phyloP scores from a whole-genome alignment of 2,329 filamentous ascomycete genomes.

The Elsinoe fawcettii region DNA sequence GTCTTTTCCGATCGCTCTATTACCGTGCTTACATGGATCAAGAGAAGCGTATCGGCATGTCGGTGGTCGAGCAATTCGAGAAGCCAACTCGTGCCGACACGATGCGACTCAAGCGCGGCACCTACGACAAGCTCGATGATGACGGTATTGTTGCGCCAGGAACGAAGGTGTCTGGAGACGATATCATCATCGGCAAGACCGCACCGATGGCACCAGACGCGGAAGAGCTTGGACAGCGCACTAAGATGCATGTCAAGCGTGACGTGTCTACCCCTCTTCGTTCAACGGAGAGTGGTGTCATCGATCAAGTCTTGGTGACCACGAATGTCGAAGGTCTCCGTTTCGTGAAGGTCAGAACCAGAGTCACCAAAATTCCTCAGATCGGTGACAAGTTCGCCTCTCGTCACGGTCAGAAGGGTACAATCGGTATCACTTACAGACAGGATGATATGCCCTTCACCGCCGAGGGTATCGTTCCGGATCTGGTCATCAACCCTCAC shows the following conservation, averaged over 20 bases:
- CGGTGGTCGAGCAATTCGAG: slow-evolving; percentile 88
- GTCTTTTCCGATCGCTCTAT: slow-evolving; percentile 93
- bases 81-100: slow-evolving; percentile 87
- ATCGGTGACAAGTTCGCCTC: slow-evolving; percentile 99
- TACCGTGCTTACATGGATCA: slow-evolving; percentile 96
- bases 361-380: slow-evolving; percentile 95
- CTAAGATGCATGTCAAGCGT: slow-evolving; percentile 81
- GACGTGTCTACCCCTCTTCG: slow-evolving; percentile 92
- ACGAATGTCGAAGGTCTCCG: slow-evolving; percentile 91
- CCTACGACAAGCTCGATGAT: slow-evolving; percentile 77
- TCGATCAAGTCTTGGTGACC: slow-evolving; percentile 87
- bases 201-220: slow-evolving; percentile 88
- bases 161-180: slow-evolving; percentile 89
- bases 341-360: slow-evolving; percentile 94
- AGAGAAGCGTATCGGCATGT: slow-evolving; percentile 92
- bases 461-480: slow-evolving; percentile 79
- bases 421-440: slow-evolving; percentile 95
- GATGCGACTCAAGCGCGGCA: slow-evolving; percentile 71
- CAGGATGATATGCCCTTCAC: slow-evolving; percentile 99
- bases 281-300: slow-evolving; percentile 93
- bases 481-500: slow-evolving; percentile 98
- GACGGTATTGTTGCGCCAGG: slow-evolving; percentile 93
- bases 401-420: slow-evolving; percentile 98
- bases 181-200: slow-evolving; percentile 99
- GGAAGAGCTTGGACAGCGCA: slow-evolving; percentile 87